Evolutionary conservation across 2,329 filamentous ascomycete species (phyloP).

Genomic region (Colletotrichum higginsianum): DNA sequence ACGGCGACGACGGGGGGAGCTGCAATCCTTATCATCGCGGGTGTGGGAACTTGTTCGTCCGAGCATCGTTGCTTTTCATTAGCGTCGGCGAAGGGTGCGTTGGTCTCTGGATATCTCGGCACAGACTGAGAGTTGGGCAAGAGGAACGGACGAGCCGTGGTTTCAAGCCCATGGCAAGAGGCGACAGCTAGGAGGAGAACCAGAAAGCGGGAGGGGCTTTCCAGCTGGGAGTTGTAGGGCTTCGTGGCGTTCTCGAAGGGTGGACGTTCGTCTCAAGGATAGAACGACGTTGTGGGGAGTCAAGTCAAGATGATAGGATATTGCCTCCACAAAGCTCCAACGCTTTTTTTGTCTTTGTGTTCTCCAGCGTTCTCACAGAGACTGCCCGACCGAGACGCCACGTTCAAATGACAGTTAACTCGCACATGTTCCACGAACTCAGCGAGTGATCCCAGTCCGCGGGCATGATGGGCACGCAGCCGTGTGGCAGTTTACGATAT

Average conservation of each 20-base stretch:
- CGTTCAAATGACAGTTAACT: not conserved
- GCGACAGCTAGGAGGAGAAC: not conserved
- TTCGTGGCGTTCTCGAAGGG: constrained; percentile 20
- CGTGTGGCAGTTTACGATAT: not conserved
- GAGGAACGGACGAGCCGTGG: not conserved
- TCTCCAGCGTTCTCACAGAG: not conserved
- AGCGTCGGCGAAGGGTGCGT: constrained; percentile 39
- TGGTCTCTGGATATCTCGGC: constrained; percentile 35
- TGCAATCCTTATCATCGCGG: constrained; percentile 26
- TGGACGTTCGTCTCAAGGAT: constrained; percentile 32
- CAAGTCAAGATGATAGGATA: constrained; percentile 20
- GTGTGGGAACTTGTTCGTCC: constrained; percentile 29
- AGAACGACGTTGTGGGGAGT: constrained; percentile 15
- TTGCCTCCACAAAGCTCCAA: not conserved
- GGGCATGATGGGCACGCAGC: not conserved
- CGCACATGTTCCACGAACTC: not conserved
- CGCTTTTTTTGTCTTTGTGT: not conserved
- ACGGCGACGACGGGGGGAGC: not conserved
- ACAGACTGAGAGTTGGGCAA: constrained; percentile 15
- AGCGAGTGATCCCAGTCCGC: not conserved
- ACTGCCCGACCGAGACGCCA: not conserved
- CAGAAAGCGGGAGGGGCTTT: no score
- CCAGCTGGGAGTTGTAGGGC: not conserved
- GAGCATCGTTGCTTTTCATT: constrained; percentile 29
- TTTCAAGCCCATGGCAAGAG: not conserved